Evolutionary conservation across 768 basidiomycete species (phyloP), one percentile per base, ranked within the genome.

Genomic region (Kwoniella bestiolae): DNA sequence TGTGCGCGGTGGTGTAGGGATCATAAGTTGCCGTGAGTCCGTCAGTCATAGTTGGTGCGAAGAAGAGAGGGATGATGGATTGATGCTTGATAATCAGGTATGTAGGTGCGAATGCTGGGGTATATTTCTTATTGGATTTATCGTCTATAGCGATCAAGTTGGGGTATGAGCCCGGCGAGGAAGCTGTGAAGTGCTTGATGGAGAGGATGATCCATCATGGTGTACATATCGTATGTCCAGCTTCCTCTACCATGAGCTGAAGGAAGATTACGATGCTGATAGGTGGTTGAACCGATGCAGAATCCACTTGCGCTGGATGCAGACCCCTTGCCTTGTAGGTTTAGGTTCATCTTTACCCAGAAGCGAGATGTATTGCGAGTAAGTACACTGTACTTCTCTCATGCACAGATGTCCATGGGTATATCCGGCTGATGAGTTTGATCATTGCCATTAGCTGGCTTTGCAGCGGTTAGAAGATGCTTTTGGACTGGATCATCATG

Each of bases 101-200:
- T 21, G 32, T 60, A 12, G 59, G 47, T 23, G 59, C 59, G 31
- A 60, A 60, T 60, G 59, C 59, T 21, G 59, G 59, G 5, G 44
- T 47, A 8, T 60, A 60, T 34, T 60, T 60, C 46, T 50, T 50
- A 28, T 18, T 60, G 21, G 59, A 60, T 25, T 34, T 60, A 32
- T 47, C 45, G 28, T 46, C 47, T 38, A 49, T 50, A 23, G 59
- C 32, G 3, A 9, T 49, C 7, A 38, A 31, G 14, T 38, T 50
- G 3, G 46, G 18, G 25, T 21, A 56, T 21, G 32, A 35, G 8
- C 26, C 32, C 3, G 25, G 29, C 3, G 26, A 47, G n/a, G 18
- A n/a, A 51, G 59, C n/a, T 26, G 21, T 47, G 5, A 47, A 31
- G 18, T 3, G 25, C 16, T 35, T 60, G 23, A 60, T 60, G 59